A percentile compares a stretch with the other conserved stretches of the same genome.
These are phyloP conservation scores for Cryptosporidium baileyi DNA, from an alignment of 169 alveolate genomes.

Conservation along the genomic window DNA sequence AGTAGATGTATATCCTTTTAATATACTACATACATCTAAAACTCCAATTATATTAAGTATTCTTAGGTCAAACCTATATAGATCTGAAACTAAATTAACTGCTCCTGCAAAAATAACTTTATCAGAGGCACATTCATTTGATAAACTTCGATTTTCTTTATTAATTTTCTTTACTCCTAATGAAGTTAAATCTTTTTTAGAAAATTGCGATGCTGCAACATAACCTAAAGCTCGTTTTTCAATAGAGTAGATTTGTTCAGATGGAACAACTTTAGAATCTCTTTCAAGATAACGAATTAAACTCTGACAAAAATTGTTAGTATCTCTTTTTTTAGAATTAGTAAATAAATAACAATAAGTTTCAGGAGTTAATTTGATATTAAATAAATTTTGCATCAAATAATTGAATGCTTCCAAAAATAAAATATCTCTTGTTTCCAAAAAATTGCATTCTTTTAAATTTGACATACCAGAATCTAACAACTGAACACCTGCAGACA, in stretches of 20 bases:
- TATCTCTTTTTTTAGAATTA: neutral
- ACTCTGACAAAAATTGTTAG: neutral
- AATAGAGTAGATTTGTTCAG: too few relatives aligned
- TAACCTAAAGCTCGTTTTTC: neutral
- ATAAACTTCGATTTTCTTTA: neutral
- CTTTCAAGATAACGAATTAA: neutral
- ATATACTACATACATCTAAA: conserved; percentile 1
- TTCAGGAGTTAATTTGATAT: neutral
- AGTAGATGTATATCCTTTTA: neutral
- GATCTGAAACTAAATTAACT: neutral
- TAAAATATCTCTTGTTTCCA: neutral
- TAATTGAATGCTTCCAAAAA: neutral
- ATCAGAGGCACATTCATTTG: neutral
- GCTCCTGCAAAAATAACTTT: neutral
- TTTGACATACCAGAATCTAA: neutral
- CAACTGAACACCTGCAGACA: neutral
- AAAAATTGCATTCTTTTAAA: neutral
- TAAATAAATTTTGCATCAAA: neutral
- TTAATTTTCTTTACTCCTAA: conserved; percentile 11
- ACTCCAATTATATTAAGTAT: neutral
- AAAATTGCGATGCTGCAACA: neutral
- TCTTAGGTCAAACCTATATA: neutral
- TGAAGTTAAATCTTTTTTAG: neutral
- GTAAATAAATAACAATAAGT: neutral
- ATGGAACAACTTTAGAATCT: neutral